Conservation (phyloP, 495 filamentous ascomycete genomes). For the Neurospora hispaniola region DNA sequence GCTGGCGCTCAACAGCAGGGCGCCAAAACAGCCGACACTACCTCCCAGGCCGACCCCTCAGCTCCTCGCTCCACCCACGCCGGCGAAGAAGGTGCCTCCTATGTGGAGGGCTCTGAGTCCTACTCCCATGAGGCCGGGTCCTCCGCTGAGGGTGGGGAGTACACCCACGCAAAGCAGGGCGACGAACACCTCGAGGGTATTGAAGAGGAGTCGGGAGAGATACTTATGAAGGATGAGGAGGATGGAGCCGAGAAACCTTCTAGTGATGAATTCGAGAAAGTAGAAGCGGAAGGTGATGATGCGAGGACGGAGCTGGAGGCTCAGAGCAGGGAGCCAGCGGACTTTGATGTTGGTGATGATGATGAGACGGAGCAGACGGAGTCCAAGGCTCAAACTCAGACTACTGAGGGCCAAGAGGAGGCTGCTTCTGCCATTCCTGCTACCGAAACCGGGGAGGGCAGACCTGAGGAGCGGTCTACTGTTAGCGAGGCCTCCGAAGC, state of each 20-base stretch:
- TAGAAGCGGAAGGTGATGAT: not conserved
- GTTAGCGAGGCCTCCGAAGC: not conserved
- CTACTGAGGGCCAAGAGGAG: not conserved
- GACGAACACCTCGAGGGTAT: constrained; percentile 6
- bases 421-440: not conserved
- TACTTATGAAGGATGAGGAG: constrained; percentile 12
- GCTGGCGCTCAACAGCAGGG: constrained; percentile 13
- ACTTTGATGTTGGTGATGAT: constrained; percentile 20
- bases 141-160: constrained; percentile 8
- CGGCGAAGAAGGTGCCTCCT: not conserved
- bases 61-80: constrained; percentile 2
- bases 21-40: constrained; percentile 9
- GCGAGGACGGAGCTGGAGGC: not conserved
- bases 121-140: not conserved
- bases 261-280: not conserved
- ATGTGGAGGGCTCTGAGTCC: not conserved
- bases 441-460: not conserved
- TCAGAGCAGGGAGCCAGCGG: constrained; percentile 35
- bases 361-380: not conserved
- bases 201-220: constrained; percentile 6
- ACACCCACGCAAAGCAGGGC: constrained; percentile 12
- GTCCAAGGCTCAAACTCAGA: constrained; percentile 1
- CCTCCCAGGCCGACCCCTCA: constrained; percentile 5
- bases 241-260: not conserved
- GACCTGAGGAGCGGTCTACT: not conserved